Percentiles rank a stretch among this genome's conserved stretches.
These are phyloP conservation scores for Pseudogymnoascus sp. DNA, from an alignment of 2,329 filamentous ascomycete genomes.

Conservation along the genomic window DNA sequence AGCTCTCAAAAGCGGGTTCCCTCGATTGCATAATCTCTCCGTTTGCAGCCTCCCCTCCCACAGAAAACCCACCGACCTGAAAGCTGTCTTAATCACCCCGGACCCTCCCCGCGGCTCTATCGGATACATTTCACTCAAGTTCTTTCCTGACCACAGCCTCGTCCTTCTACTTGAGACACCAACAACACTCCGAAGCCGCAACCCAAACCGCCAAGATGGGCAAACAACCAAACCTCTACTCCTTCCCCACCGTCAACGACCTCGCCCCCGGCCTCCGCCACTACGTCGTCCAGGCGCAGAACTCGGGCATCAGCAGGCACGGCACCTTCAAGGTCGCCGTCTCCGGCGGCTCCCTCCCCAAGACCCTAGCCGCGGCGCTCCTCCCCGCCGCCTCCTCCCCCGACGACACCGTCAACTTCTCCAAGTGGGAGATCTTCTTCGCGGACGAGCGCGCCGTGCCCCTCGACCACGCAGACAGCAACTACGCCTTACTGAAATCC, in stretches of 20 bases:
- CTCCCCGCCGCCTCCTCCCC: slow-evolving; percentile 43
- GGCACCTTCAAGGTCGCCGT: slow-evolving; percentile 82
- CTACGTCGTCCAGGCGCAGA: slow-evolving; percentile 77
- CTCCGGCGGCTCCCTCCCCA: slow-evolving; percentile 87
- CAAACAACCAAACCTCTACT: slow-evolving; percentile 59
- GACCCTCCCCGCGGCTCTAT: slow-evolving; percentile 15
- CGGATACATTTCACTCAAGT: neutral
- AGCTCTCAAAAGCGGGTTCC: slow-evolving; percentile 2
- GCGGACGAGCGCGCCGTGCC: slow-evolving; percentile 94
- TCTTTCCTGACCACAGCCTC: neutral
- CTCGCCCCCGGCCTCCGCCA: slow-evolving; percentile 70
- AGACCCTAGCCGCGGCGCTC: slow-evolving; percentile 77
- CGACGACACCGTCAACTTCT: slow-evolving; percentile 60
- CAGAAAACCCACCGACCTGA: neutral
- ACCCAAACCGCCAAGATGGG: slow-evolving; percentile 18
- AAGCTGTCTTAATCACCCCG: slow-evolving; percentile 16
- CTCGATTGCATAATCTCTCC: slow-evolving; percentile 6
- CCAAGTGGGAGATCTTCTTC: slow-evolving; percentile 97
- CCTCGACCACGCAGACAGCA: slow-evolving; percentile 86
- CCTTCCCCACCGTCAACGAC: slow-evolving; percentile 60
- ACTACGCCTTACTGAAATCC: slow-evolving; percentile 79
- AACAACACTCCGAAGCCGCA: neutral
- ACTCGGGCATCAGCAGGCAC: slow-evolving; percentile 70
- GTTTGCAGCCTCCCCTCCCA: neutral
- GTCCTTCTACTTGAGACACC: neutral